Base-by-base conservation (phyloP, 495 filamentous ascomycete species). In the Melanomma pulvis-pyrius region DNA sequence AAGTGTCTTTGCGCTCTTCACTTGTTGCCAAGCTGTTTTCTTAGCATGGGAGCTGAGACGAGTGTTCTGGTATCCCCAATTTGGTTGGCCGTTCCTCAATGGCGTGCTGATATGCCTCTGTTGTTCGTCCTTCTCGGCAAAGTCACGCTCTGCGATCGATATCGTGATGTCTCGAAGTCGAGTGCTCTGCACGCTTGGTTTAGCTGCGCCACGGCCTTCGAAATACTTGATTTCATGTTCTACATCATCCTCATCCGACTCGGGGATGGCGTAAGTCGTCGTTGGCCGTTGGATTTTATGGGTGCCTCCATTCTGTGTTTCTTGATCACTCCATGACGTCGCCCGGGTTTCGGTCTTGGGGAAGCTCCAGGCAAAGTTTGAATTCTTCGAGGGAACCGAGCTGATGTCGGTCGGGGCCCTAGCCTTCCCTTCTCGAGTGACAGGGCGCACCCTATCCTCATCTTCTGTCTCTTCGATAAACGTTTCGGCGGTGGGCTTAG, bases 301-400 rank as follows among this genome's bases (percentile, higher is more conserved):
- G 26, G 65, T 68, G 9, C 34, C 61, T 28, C 59, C 60, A 22
- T 59, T 56, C 1, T 60, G 39, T 49, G 59, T 63, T 41, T 68
- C 66, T 30, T 69, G 69, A 49, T 72, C 73, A 32, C 69, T 76
- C 71, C 74, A 79, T 0, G 76, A 79, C 17, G 76, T 79, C 1
- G 75, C 75, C 26, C 77, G 63, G n/a, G 75, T 77, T 59, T 77
- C 75, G n/a, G 73, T 67, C 44, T 73, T 71, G 0, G 68, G 69
- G 48, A 69, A 74, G 50, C 75, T 77, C 44, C 75, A 79, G 1
- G 70, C 68, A 54, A 77, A 74, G 25, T 73, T 72, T 6, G 71
- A 73, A 28, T 67, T 63, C 39, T 72, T 71, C 3, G 76, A 78
- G 17, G 74, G 76, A 15, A 69, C 74, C 8, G 76, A 78, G 59